Base-by-base conservation (phyloP, 2,329 filamentous ascomycete genomes). In the Aspergillus ochraceoroseus region DNA sequence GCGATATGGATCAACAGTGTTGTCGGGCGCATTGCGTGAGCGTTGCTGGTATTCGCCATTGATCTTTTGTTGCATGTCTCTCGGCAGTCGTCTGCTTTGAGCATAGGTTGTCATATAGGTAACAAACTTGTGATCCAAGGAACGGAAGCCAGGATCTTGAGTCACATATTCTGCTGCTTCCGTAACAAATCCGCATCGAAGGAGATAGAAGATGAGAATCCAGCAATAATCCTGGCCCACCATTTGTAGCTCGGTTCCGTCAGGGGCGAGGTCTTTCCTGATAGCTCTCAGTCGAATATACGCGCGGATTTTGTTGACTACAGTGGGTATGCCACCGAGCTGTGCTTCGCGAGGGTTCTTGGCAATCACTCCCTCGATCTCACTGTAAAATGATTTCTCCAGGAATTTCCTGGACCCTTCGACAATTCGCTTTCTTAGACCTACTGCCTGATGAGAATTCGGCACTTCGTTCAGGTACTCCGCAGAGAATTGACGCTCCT, bases 121-220 rank as follows among this genome's bases (percentile, higher is more conserved):
- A 17, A 85, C 77, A 64, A 98, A 96, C 44, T 85, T 89, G 43
- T 89, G 81, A 67, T 98, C 92, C 50, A 95, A 83, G 52, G 85
- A 87, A 54, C 87, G 79, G 74, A 98, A 95, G 44, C 86, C 83
- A 52, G 76, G 78, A 52, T 80, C 79, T 59, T 90, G 77, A 54
- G 83, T 83, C 43, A 96, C 87, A 62, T 95, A 98, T 48, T 85
- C 77, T 19, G 85, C 82, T 11, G 90, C 90, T 63, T 96, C 90
- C 11, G 76, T 75, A 37, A 92, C 75, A 51, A 94, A 82, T 34
- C 92, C 92, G 47, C 84, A 84, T 31, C 92, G 81, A 15, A 98
- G 71, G 27, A 96, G 76, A 65, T 87, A 96, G 70, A 94, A 98
- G 30, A 98, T 81, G 34, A 95, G 76, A 29, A 89, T 88, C 92